phyloP scores from a whole-genome alignment of 139 green algal species.

The Ostreobium quekettii region DNA sequence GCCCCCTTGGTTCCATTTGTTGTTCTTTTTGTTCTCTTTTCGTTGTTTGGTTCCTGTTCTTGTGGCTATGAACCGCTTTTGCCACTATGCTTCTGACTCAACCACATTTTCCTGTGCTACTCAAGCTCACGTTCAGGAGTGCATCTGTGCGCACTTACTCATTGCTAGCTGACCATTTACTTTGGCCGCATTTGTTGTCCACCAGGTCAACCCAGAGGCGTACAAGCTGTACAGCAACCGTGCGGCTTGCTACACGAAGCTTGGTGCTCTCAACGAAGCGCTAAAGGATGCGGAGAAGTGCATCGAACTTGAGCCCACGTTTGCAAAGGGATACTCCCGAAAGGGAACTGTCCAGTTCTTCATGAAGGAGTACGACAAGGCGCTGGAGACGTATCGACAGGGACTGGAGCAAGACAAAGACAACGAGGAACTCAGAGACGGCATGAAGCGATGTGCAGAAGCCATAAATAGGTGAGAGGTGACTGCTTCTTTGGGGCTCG shows the following conservation, averaged over 20 bases:
- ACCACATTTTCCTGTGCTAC: too few species aligned
- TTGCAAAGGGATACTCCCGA: constrained; percentile 77
- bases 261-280: constrained; percentile 85
- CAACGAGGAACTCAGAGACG: constrained; percentile 89
- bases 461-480: constrained; percentile 55
- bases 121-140: too few species aligned
- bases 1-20: too few species aligned
- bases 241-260: constrained; percentile 98
- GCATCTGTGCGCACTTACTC: too few species aligned
- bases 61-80: too few species aligned
- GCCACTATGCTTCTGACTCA: too few species aligned
- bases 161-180: too few species aligned
- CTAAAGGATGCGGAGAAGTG: constrained; percentile 89
- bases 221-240: constrained; percentile 97
- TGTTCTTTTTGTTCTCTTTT: too few species aligned
- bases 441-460: constrained; percentile 63
- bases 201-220: constrained; percentile 70
- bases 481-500: background rate
- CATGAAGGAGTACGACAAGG: constrained; percentile 92
- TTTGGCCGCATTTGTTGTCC: too few species aligned
- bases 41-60: too few species aligned
- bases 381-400: constrained; percentile 64
- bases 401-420: constrained; percentile 81
- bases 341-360: constrained; percentile 94
- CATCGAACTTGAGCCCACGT: constrained; percentile 86